Evolutionary conservation across 2,329 filamentous ascomycete species (phyloP), one percentile per base, ranked within the genome.

Genomic region (Hypoxylon rubiginosum): DNA sequence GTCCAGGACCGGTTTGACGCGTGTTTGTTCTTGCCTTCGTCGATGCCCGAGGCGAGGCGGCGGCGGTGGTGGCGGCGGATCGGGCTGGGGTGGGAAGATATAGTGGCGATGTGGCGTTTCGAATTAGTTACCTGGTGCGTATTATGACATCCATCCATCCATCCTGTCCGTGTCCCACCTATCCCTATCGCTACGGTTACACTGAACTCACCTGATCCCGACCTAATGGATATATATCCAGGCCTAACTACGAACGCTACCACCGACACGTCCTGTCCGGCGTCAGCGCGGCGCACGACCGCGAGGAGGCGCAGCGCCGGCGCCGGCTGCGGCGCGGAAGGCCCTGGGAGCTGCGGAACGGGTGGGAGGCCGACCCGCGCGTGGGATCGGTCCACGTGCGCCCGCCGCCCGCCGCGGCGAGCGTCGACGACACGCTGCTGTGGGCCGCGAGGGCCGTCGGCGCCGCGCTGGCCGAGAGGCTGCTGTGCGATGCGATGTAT

Each of bases 41-140:
- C 36, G 13, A 19, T 30, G 13, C 17, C 15, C 8, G 49, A 60
- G 30, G 57, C 41, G 7, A 28, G 49, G 15, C 3, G 2, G 9
- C 41, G 50, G 2, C 21, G 58, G 26, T 28, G 7, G 26, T 3
- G 26, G 26, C 7, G 53, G 52, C 39, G 15, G 2, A 13, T 34
- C 32, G 32, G 32, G 32, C 4, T 13, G 32, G 19, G 67, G 68
- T 2, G 74, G 74, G 0, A 62, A 76, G 53, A 60, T 71, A 62
- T 75, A 72, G 74, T 75, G 75, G 67, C 69, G 59, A 1, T 65
- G 71, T 39, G 69, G 11, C 76, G 76, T 49, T 77, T 75, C 46
- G 70, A 76, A 8, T 60, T 70, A 13, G 71, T 76, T 48, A 71
- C 68, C 46, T 73, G 73, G 72, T 51, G 41, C 30, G 50, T 19